A percentile compares a stretch with the other conserved stretches of the same genome.
phyloP scores from a whole-genome alignment of 441 rosid species.

The Lepidium campestre region DNA sequence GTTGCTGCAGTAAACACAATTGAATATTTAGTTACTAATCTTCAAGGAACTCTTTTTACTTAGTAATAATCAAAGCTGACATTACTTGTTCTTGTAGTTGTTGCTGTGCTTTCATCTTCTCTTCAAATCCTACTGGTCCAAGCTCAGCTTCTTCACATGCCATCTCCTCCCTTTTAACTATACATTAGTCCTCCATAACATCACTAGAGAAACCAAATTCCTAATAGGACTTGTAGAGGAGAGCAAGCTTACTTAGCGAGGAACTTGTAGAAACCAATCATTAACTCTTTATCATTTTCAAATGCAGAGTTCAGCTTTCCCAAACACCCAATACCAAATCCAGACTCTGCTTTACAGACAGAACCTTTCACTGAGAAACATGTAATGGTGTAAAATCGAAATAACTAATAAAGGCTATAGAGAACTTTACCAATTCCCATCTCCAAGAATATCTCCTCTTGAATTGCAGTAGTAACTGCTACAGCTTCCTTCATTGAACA shows the following conservation, averaged over 20 bases:
- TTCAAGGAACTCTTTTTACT: not conserved
- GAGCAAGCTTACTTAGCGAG: slow-evolving; percentile 50
- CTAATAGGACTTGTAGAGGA: not conserved
- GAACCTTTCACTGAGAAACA: not conserved
- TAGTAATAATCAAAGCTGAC: not conserved
- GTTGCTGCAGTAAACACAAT: slow-evolving; percentile 45
- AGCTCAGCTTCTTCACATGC: slow-evolving; percentile 90
- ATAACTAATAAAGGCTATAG: not conserved
- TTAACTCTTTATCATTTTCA: slow-evolving; percentile 73
- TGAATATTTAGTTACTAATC: not conserved
- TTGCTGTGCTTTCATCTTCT: slow-evolving; percentile 44
- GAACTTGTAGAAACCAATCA: slow-evolving; percentile 68
- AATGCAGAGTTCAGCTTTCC: slow-evolving; percentile 63
- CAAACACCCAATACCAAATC: slow-evolving; percentile 71
- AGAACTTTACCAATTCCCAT: slow-evolving; percentile 65
- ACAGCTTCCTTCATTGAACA: slow-evolving; percentile 65
- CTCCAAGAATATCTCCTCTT: slow-evolving; percentile 73
- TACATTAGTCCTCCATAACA: not conserved
- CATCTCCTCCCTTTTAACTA: slow-evolving; percentile 55
- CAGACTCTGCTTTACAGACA: slow-evolving; percentile 46
- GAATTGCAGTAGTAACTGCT: slow-evolving; percentile 74
- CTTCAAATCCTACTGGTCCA: slow-evolving; percentile 53
- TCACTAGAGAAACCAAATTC: not conserved
- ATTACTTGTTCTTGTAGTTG: slow-evolving; percentile 59
- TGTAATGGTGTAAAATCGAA: not conserved